Evolutionary conservation across 306 rosid species (phyloP).

Genomic region (Comarum palustre): DNA sequence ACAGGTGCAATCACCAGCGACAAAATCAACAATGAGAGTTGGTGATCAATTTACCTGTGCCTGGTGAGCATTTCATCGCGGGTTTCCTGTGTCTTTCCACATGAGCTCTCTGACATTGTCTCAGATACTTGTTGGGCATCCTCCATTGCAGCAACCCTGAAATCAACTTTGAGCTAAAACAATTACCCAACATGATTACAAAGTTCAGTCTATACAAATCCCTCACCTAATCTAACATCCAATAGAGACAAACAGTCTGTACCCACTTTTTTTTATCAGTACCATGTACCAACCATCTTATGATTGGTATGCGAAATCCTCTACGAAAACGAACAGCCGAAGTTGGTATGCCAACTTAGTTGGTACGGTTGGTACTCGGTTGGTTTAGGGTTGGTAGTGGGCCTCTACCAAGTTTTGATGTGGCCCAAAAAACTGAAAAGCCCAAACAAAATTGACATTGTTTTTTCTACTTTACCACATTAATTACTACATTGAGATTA

Average conservation of each 20-base stretch:
- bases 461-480: too few relatives aligned
- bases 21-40: not conserved
- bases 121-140: constrained; percentile 49
- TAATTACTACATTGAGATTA: too few relatives aligned
- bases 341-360: too few relatives aligned
- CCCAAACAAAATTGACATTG: too few relatives aligned
- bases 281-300: too few relatives aligned
- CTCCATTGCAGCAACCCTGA: constrained; percentile 63
- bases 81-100: constrained; percentile 36
- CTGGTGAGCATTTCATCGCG: constrained; percentile 70
- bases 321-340: too few relatives aligned
- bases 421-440: too few relatives aligned
- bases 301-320: too few relatives aligned
- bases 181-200: not conserved
- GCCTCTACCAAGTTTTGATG: too few relatives aligned
- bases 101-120: constrained; percentile 40
- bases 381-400: too few relatives aligned
- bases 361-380: too few relatives aligned
- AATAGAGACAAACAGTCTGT: not conserved
- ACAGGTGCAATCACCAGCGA: not conserved
- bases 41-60: constrained; percentile 37
- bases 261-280: too few relatives aligned
- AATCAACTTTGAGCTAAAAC: constrained; percentile 2
- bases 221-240: not conserved
- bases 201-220: not conserved